Percentiles rank a stretch among this genome's conserved stretches.
Evolutionary conservation across 441 rosid species (phyloP).

Genomic region (Erodium moschatum): DNA sequence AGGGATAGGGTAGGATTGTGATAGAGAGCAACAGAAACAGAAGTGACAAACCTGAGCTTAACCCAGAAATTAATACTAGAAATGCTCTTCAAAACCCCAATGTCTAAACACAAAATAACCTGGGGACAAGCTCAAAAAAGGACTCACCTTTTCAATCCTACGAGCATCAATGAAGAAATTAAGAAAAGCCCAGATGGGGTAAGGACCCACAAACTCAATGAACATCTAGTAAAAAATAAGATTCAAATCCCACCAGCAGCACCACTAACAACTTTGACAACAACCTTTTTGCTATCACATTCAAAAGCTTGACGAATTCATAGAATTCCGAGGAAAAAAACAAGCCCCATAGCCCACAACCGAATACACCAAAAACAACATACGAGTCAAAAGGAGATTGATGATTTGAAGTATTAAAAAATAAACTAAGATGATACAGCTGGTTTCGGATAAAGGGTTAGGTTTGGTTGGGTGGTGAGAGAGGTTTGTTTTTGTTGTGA

Average conservation of each 20-base stretch:
- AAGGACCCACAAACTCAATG: neutral
- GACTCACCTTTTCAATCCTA: neutral
- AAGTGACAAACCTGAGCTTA: slow-evolving; percentile 10
- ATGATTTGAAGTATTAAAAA: neutral
- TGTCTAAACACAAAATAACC: too few relatives aligned
- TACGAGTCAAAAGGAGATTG: neutral
- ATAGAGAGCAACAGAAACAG: neutral
- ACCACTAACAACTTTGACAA: slow-evolving; percentile 1
- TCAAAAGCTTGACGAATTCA: neutral
- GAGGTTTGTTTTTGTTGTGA: too few relatives aligned
- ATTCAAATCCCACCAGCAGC: neutral
- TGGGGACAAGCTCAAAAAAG: neutral
- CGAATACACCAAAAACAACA: too few relatives aligned
- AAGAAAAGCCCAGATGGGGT: slow-evolving; percentile 1
- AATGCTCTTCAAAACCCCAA: neutral
- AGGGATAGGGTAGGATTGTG: neutral
- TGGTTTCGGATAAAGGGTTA: neutral
- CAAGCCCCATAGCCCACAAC: too few relatives aligned
- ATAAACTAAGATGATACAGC: neutral
- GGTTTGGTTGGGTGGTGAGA: neutral
- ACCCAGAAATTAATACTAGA: neutral
- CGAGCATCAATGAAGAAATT: neutral
- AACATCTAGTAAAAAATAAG: neutral
- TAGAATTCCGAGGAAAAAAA: neutral
- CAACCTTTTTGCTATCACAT: neutral